phyloP scores from a whole-genome alignment of 2,329 filamentous ascomycete genomes.

The Colletotrichum neosansevieriae region DNA sequence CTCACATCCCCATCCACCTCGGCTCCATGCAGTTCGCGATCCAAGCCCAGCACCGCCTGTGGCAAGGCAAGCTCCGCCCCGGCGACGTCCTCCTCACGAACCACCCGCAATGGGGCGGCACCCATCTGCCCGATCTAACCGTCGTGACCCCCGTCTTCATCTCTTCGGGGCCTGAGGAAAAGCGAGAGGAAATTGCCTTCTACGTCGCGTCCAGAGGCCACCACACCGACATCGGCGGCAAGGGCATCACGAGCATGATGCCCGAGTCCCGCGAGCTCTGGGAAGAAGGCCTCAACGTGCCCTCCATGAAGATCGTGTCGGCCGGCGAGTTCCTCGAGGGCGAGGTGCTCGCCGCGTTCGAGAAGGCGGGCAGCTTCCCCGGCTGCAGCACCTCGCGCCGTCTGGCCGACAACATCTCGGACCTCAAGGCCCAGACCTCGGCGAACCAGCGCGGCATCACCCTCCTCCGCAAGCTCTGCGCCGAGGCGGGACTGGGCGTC shows the following conservation, averaged over 20 bases:
- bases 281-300: slow-evolving; percentile 58
- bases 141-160: slow-evolving; percentile 56
- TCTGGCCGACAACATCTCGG: slow-evolving; percentile 56
- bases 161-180: not conserved
- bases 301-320: slow-evolving; percentile 53
- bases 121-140: slow-evolving; percentile 56
- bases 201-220: slow-evolving; percentile 56
- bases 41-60: slow-evolving; percentile 51
- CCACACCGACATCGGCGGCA: slow-evolving; percentile 55
- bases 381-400: slow-evolving; percentile 53
- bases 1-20: slow-evolving; percentile 56
- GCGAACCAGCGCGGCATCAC: slow-evolving; percentile 56
- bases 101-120: slow-evolving; percentile 54
- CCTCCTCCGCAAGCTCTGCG: slow-evolving; percentile 50
- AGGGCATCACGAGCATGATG: slow-evolving; percentile 55
- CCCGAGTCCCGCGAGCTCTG: slow-evolving; percentile 55
- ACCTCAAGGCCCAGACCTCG: slow-evolving; percentile 58
- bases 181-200: slow-evolving; percentile 47
- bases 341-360: slow-evolving; percentile 47
- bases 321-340: slow-evolving; percentile 51
- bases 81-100: slow-evolving; percentile 57
- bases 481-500: slow-evolving; percentile 48
- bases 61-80: slow-evolving; percentile 48
- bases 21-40: slow-evolving; percentile 58
- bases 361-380: slow-evolving; percentile 50